A percentile compares a stretch with the other conserved stretches of the same genome.
Conservation (phyloP, 192 early-diverging fungal species). For the Lunasporangiospora selenospora region DNA sequence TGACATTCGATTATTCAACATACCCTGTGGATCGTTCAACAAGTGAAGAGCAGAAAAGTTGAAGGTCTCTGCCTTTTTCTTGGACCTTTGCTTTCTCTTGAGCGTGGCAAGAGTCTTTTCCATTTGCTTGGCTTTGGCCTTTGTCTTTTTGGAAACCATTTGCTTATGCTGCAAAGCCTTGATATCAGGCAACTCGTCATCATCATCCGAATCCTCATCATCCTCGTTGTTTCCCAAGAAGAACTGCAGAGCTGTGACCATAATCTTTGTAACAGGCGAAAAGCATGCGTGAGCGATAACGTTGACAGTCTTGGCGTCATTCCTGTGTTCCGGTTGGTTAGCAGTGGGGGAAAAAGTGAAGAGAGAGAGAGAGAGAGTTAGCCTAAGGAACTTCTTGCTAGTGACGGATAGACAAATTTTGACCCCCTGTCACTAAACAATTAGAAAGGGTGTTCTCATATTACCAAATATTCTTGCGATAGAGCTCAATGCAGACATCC, state of each 20-base stretch:
- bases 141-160: slow-evolving; percentile 88
- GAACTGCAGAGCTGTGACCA: slow-evolving; percentile 93
- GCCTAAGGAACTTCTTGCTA: neutral
- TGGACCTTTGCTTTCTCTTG: slow-evolving; percentile 71
- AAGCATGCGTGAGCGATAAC: slow-evolving; percentile 98
- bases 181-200: slow-evolving; percentile 68
- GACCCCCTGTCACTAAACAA: neutral
- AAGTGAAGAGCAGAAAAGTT: slow-evolving; percentile 96
- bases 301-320: slow-evolving; percentile 98
- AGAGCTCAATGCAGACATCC: slow-evolving; percentile 97
- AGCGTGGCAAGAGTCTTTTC: slow-evolving; percentile 80
- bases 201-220: slow-evolving; percentile 74
- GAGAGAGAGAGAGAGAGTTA: neutral
- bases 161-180: slow-evolving; percentile 78
- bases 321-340: slow-evolving; percentile 52
- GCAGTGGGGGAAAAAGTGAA: neutral
- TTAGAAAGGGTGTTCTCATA: neutral
- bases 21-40: slow-evolving; percentile 94
- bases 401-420: neutral
- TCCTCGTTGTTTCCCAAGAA: slow-evolving; percentile 87
- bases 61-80: slow-evolving; percentile 73
- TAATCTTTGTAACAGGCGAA: slow-evolving; percentile 89
- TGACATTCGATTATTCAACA: neutral
- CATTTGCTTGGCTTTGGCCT: slow-evolving; percentile 74
- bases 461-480: slow-evolving; percentile 94